Base-by-base conservation (phyloP, 805 yeast genomes). In the Ogataea neopini region DNA sequence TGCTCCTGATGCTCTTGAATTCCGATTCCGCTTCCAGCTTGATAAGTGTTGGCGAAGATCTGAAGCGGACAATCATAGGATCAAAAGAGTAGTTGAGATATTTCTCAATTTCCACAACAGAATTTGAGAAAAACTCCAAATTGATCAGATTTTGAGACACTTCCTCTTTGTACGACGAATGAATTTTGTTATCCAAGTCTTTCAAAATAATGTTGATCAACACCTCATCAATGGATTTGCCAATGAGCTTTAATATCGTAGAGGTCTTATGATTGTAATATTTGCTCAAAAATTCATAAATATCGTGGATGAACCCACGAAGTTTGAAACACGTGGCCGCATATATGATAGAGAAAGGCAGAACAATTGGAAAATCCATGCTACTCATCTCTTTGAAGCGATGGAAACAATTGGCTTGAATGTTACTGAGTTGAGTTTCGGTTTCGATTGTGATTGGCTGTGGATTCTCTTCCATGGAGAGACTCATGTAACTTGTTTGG, bases 331-430 rank as follows among this genome's bases (percentile, higher is more conserved):
- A 92, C 26, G 89, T 81, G 69, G 88, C 85, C 20, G 96, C 91
- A 59, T 89, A 91, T 50, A 89, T 81, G 47, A 87, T 86, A 44
- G 96, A 88, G 61, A 92, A 94, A 13, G 98, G 97, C 44, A 92
- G 68, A 0, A 84, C 80, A 50, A 81, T 73, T 2, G 88, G 85
- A 48, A 79, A 79, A 6, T 61, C 67, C 53, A 59, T 66, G 43
- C 62, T 61, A 43, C 62, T 61, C 13, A 54, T 49, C 6, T 48
- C 48, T 25, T 49, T 52, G 40, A 60, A 51, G 33, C 49, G 53
- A 39, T 59, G 61, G 45, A 64, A 66, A 25, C 67, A 61, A 4
- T 74, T 75, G 1, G 79, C 76, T 19, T 73, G 74, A 49, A 84
- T 72, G 28, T 86, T 80, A 51, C 80, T 79, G 62, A 82, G 88